A percentile compares a stretch with the other conserved stretches of the same genome.
Conservation (phyloP, 75 land plant species). For the Chamaecyparis obtusa region DNA sequence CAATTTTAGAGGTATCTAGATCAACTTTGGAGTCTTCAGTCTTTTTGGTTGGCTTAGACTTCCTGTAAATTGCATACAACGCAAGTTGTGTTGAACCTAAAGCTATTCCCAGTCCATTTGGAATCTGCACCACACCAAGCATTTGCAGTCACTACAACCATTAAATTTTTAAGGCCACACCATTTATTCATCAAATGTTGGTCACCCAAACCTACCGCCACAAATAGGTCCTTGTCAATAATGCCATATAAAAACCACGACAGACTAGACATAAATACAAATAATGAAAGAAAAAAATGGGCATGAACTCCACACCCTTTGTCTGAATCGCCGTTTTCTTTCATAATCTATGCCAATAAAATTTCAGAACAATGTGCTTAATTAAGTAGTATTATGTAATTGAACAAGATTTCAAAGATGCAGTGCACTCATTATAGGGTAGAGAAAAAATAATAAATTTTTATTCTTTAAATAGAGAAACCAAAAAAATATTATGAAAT, state of each 20-base stretch:
- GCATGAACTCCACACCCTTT: constrained; percentile 30
- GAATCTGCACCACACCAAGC: constrained; percentile 19
- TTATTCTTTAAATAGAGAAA: too few species aligned
- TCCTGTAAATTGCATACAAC: constrained; percentile 20
- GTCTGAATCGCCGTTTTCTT: constrained; percentile 28
- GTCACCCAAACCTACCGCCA: constrained; percentile 13
- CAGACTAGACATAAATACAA: constrained; percentile 21
- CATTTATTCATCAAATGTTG: too few species aligned
- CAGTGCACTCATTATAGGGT: too few species aligned
- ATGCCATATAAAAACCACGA: constrained; percentile 29
- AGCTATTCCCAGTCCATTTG: constrained; percentile 34
- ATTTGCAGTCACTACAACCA: background rate
- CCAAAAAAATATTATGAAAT: too few species aligned
- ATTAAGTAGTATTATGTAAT: too few species aligned
- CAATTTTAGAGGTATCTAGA: background rate
- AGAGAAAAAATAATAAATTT: too few species aligned
- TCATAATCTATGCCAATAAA: background rate
- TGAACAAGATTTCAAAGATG: background rate
- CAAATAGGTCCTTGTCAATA: constrained; percentile 18
- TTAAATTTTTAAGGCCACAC: background rate
- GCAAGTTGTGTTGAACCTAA: constrained; percentile 25
- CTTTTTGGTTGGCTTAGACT: constrained; percentile 10
- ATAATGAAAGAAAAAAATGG: constrained; percentile 27
- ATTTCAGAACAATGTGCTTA: too few species aligned
- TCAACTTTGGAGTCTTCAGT: background rate